Base-by-base conservation (phyloP, 108 stramenopile genomes). In the Pseudonitzschia multiseries region DNA sequence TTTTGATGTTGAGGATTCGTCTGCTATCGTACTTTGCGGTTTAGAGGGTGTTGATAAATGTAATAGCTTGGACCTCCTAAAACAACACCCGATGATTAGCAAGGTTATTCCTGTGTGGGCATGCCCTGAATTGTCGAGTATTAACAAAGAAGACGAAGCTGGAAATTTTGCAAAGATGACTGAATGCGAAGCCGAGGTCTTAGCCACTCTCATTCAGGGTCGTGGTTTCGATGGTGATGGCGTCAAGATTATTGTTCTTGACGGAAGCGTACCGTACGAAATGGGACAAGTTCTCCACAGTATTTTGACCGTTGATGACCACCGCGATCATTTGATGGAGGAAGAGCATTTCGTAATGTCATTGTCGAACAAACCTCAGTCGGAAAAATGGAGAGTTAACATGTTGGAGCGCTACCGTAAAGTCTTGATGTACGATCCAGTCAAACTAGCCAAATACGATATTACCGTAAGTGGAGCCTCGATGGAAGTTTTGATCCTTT, bases 381-480 rank as follows among this genome's bases (percentile, higher is more conserved):
- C 52, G 18, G 71, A 72, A 26, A 41, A 72, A 15, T 72, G 56
- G 60, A 70, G 66, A n/a, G 54, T 57, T 31, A 42, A 68, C 44
- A 51, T 78, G 29, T 57, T 78, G 66, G 77, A 78, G n/a, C 77
- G 71, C 26, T 72, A 78, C 31, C 65, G 77, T 33, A 78, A 61
- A 40, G 53, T 72, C 14, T 5, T 62, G 18, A 14, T 26, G 14
- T 72, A 72, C 24, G 83, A 84, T 51, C 83, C 83, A 53, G 65
- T 65, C 32, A 65, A 24, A 26, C 43, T 67, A 21, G 73, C 64
- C 0, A 76, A 84, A 28, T 15, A 74, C 1, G 54, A 57, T 24
- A 57, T 79, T 33, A 36, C 51, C 17, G 52, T 33, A 21, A 68
- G 62, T 24, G 65, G 41, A 28, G 57, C 44, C 2, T 42, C 72